A percentile compares a stretch with the other conserved stretches of the same genome.
Conservation (phyloP, 352 stramenopile species). For the Phytopythium montanum region DNA sequence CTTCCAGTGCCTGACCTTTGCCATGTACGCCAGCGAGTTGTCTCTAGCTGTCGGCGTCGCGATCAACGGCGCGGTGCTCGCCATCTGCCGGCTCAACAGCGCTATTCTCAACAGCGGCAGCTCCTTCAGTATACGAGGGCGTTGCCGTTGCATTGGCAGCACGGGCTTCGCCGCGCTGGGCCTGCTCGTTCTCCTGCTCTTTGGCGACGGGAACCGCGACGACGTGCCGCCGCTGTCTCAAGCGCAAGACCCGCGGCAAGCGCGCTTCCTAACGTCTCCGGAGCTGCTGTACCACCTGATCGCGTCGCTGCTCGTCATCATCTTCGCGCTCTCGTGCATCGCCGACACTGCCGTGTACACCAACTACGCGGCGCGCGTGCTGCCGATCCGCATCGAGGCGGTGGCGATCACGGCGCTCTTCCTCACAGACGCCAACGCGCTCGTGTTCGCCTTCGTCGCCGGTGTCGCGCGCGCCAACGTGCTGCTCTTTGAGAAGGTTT, state of each 20-base stretch:
- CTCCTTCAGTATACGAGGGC: slow-evolving; percentile 1
- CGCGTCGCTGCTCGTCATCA: slow-evolving; percentile 13
- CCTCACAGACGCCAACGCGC: slow-evolving; percentile 10
- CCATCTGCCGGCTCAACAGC: slow-evolving; percentile 11
- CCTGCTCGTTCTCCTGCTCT: slow-evolving; percentile 1
- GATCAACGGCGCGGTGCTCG: slow-evolving; percentile 13
- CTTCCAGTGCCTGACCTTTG: background rate
- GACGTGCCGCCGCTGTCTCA: background rate
- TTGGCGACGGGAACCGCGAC: background rate
- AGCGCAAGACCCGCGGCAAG: background rate
- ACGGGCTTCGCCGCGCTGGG: slow-evolving; percentile 3
- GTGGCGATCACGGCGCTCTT: slow-evolving; percentile 3
- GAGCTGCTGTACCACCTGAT: slow-evolving; percentile 11
- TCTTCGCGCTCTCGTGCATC: slow-evolving; percentile 18
- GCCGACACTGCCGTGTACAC: slow-evolving; percentile 7
- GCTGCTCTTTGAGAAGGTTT: slow-evolving; percentile 35
- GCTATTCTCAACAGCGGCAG: slow-evolving; percentile 11
- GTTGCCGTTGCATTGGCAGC: slow-evolving; percentile 2
- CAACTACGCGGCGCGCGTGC: background rate
- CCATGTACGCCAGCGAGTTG: slow-evolving; percentile 5
- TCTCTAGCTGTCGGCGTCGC: slow-evolving; percentile 13
- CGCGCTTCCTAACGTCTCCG: slow-evolving; percentile 10
- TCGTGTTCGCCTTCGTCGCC: slow-evolving; percentile 24
- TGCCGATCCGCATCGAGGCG: slow-evolving; percentile 1
- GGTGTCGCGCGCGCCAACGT: slow-evolving; percentile 18